Percentiles rank a stretch among this genome's conserved stretches.
These are phyloP conservation scores for Pleurotus djamor DNA, from an alignment of 768 basidiomycete genomes.

Conservation along the genomic window DNA sequence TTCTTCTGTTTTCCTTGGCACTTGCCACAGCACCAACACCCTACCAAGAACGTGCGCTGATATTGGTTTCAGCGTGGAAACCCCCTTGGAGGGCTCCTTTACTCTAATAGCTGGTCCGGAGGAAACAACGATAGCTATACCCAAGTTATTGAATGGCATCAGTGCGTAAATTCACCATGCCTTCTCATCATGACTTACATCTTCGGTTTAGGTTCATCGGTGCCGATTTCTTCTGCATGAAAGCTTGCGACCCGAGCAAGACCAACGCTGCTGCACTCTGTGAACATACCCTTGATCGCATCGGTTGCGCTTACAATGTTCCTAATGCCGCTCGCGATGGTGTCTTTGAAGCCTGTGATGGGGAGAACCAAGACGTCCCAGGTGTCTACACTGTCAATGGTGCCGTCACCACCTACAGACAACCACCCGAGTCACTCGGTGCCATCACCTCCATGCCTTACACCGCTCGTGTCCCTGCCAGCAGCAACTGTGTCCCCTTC, in stretches of 20 bases:
- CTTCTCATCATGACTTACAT: not conserved
- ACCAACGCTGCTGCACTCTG: slow-evolving; percentile 42
- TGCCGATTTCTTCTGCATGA: slow-evolving; percentile 49
- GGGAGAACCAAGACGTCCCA: slow-evolving; percentile 45
- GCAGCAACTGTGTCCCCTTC: slow-evolving; percentile 11
- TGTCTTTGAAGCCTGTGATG: slow-evolving; percentile 50
- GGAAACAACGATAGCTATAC: slow-evolving; percentile 14
- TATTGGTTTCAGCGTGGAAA: slow-evolving; percentile 24
- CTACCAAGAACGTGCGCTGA: not conserved
- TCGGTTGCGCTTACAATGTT: slow-evolving; percentile 60
- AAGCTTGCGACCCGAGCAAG: slow-evolving; percentile 53
- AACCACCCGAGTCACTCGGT: slow-evolving; percentile 10
- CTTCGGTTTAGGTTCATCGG: slow-evolving; percentile 53
- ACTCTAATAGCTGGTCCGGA: slow-evolving; percentile 46
- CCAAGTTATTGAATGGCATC: slow-evolving; percentile 61
- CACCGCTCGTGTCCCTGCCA: slow-evolving; percentile 12
- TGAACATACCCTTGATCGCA: slow-evolving; percentile 62
- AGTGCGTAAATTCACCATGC: slow-evolving; percentile 29
- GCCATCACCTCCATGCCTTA: slow-evolving; percentile 11
- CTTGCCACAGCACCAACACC: too few relatives aligned
- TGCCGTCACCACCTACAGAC: slow-evolving; percentile 11
- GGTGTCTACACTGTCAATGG: slow-evolving; percentile 29
- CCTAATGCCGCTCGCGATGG: slow-evolving; percentile 49
- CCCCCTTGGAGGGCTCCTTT: slow-evolving; percentile 63
- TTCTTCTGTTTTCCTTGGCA: too few relatives aligned